A percentile compares a stretch with the other conserved stretches of the same genome.
These are phyloP conservation scores for Vigna hirtella DNA, from an alignment of 306 rosid species.

Conservation along the genomic window DNA sequence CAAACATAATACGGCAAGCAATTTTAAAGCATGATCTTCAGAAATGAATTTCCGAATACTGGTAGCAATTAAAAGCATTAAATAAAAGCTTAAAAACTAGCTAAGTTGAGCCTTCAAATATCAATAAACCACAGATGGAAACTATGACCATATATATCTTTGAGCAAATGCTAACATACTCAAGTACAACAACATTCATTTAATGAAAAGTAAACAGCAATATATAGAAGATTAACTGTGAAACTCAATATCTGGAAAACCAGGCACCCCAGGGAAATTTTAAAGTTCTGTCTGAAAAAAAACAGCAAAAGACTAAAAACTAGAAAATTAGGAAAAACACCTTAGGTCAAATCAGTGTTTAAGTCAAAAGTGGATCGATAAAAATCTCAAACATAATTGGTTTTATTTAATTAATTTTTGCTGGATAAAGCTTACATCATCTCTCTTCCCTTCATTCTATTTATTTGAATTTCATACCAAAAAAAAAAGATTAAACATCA, in stretches of 20 bases:
- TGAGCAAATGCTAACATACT: neutral
- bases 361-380: conserved; percentile 2
- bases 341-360: neutral
- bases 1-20: neutral
- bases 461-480: no score
- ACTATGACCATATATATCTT: conserved; percentile 10
- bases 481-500: no score
- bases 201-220: conserved; percentile 21
- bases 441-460: no score
- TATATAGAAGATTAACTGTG: neutral
- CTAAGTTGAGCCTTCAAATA: conserved; percentile 18
- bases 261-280: neutral
- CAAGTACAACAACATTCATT: conserved; percentile 8
- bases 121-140: neutral
- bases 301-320: neutral
- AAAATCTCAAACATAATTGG: no score
- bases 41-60: neutral
- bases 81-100: conserved; percentile 9
- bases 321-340: conserved; percentile 1
- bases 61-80: conserved; percentile 12
- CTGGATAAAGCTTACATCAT: no score
- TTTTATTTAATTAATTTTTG: no score
- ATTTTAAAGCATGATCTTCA: neutral
- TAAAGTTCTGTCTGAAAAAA: neutral
- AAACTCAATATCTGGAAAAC: conserved; percentile 18